Evolutionary conservation across 1,139 yeast species (phyloP), one percentile per base, ranked within the genome.

Genomic region (Suhomyces chickasaworum): DNA sequence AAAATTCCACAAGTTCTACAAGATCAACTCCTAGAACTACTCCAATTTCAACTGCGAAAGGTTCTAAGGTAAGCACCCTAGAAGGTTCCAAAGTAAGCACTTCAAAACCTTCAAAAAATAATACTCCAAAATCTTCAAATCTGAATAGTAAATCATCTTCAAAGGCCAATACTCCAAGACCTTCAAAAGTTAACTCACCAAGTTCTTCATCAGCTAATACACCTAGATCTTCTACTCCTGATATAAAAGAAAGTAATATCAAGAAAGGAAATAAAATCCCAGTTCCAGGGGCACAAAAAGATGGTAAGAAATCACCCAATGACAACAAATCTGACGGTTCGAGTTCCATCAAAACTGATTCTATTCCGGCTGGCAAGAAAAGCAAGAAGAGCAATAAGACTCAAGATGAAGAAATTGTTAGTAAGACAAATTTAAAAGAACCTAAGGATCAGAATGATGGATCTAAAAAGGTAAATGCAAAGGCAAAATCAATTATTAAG

Each of bases 181-280:
- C 42, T 15, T 36, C 48, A 3, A 37, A 18, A 8, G 29, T 13
- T 3, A 34, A 25, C 12, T 10, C 29, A 9, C 29, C 29, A 4
- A 8, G 12, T 3, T 10, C n/a, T 25, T 25, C 29, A 10, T 10
- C 12, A 10, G 29, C n/a, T 6, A 25, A 34, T 27, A 45, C 43
- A 6, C 48, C 48, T 2, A 42, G 49, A 36, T 42, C 49, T 4
- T 17, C 41, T 4, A 42, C 49, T 39, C 49, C 49, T 16, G 42
- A 39, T 4, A 9, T 18, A 3, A 13, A 39, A 39, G 9, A 4
- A 9, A 37, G 10, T 12, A n/a, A n/a, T 15, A 13, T 13, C 34
- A 21, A 37, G 18, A 20, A 33, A 27, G 20, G 17, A 16, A 27
- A 16, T 2, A 21, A 13, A 10, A 18, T n/a, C 3, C 13, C n/a